Evolutionary conservation across 768 basidiomycete species (phyloP).

Genomic region (Tylopilus sp.): DNA sequence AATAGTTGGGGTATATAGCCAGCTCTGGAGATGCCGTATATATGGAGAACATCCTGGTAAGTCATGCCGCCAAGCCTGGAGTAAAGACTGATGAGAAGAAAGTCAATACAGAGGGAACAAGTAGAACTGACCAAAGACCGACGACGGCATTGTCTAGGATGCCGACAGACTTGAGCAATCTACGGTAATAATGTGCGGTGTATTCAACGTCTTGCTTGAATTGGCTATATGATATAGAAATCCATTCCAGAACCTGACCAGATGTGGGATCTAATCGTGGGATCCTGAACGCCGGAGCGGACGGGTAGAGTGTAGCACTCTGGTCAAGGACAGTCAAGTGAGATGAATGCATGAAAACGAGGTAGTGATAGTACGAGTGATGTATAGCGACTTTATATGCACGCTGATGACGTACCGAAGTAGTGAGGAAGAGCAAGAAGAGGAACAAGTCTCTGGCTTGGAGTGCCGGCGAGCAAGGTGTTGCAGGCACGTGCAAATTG

Average conservation of each 20-base stretch:
- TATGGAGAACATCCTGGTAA: slow-evolving; percentile 67
- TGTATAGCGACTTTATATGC: slow-evolving; percentile 27
- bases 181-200: slow-evolving; percentile 63
- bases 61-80: slow-evolving; percentile 21
- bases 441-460: background rate
- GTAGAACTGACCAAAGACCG: slow-evolving; percentile 62
- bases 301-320: slow-evolving; percentile 46
- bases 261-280: slow-evolving; percentile 46
- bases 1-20: slow-evolving; percentile 78
- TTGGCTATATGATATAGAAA: slow-evolving; percentile 56
- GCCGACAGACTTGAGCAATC: slow-evolving; percentile 41
- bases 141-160: slow-evolving; percentile 58
- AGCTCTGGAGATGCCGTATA: slow-evolving; percentile 72
- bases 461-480: background rate
- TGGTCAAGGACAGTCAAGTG: slow-evolving; percentile 65
- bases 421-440: background rate
- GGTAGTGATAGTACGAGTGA: slow-evolving; percentile 1
- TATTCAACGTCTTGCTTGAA: slow-evolving; percentile 65
- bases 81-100: too few species aligned
- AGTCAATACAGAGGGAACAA: background rate
- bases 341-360: slow-evolving; percentile 32
- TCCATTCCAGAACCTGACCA: slow-evolving; percentile 51
- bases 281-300: slow-evolving; percentile 55
- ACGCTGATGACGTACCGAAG: slow-evolving; percentile 18
- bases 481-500: background rate